These are phyloP conservation scores for Albophoma yamanashiensis DNA, from an alignment of 2,329 filamentous ascomycete species.

Conservation along the genomic window DNA sequence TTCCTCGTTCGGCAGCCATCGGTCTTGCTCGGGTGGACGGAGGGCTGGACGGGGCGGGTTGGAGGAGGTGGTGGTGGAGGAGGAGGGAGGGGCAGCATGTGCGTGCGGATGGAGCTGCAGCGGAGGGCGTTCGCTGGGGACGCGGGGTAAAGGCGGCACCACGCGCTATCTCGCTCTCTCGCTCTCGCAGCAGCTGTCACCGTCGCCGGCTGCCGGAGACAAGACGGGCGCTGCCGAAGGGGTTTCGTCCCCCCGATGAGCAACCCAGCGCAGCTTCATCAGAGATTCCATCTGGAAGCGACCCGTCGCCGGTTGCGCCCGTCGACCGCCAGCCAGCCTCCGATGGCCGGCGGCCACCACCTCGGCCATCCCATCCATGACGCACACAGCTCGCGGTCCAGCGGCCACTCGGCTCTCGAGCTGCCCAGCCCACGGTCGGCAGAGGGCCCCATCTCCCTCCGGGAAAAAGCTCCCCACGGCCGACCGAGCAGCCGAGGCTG, in stretches of 20 bases:
- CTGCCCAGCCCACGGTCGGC: neutral
- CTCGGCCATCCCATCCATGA: neutral
- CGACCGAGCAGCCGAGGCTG: slow-evolving; percentile 17
- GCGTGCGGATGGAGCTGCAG: neutral
- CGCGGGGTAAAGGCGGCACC: too few relatives aligned
- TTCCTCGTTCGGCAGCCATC: slow-evolving; percentile 18
- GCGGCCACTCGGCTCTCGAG: neutral
- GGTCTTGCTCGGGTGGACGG: slow-evolving; percentile 24
- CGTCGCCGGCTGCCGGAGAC: neutral
- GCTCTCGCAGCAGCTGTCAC: neutral
- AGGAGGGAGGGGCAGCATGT: neutral
- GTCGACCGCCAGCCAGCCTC: neutral
- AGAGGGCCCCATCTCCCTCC: neutral
- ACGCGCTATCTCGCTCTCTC: too few relatives aligned
- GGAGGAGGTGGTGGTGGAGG: neutral
- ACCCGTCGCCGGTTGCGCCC: neutral
- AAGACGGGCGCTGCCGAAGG: neutral
- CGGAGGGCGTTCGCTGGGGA: neutral
- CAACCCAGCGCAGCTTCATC: neutral
- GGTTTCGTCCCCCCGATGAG: neutral
- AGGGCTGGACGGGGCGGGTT: slow-evolving; percentile 2
- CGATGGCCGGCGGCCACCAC: neutral
- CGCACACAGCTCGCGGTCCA: neutral
- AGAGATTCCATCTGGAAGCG: neutral
- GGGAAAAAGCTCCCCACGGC: slow-evolving; percentile 9